Conservation (phyloP, 805 yeast species). For the Nakazawaea laoshanensis region DNA sequence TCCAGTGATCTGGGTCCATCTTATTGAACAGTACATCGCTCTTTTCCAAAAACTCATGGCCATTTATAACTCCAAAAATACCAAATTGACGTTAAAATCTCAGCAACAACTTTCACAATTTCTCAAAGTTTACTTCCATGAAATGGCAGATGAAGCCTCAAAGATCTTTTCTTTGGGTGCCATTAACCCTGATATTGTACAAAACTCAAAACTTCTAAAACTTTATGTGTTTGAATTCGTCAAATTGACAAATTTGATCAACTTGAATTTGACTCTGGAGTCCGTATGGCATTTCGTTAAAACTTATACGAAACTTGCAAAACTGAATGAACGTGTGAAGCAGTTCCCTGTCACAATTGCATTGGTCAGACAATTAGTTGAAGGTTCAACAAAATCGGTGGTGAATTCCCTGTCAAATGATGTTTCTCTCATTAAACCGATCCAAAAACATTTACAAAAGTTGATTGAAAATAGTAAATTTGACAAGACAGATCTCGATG, state of each 20-base stretch:
- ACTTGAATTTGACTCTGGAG: conserved; percentile 50
- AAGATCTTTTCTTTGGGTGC: conserved; percentile 63
- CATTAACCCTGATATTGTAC: conserved; percentile 57
- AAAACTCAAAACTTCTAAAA: conserved; percentile 41
- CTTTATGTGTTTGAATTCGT: conserved; percentile 41
- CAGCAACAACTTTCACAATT: conserved; percentile 51
- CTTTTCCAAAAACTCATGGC: conserved; percentile 39
- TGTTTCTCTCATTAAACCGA: conserved; percentile 30
- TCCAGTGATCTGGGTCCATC: conserved; percentile 77
- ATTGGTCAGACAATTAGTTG: conserved; percentile 42
- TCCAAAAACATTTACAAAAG: conserved; percentile 46
- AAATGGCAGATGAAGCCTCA: conserved; percentile 52
- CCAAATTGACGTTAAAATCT: conserved; percentile 40
- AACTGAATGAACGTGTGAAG: conserved; percentile 18
- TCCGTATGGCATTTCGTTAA: conserved; percentile 57
- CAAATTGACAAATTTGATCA: conserved; percentile 43
- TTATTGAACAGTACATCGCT: conserved; percentile 53
- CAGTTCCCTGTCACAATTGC: conserved; percentile 22
- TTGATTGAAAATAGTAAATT: conserved; percentile 41
- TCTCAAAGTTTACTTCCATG: conserved; percentile 48
- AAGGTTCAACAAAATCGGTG: conserved; percentile 42
- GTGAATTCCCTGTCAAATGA: conserved; percentile 42
- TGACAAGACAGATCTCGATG: conserved; percentile 32
- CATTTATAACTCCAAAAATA: conserved; percentile 19
- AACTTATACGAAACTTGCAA: conserved; percentile 35